Evolutionary conservation across 2,329 filamentous ascomycete genomes (phyloP).

Genomic region (Curvularia spicifera): DNA sequence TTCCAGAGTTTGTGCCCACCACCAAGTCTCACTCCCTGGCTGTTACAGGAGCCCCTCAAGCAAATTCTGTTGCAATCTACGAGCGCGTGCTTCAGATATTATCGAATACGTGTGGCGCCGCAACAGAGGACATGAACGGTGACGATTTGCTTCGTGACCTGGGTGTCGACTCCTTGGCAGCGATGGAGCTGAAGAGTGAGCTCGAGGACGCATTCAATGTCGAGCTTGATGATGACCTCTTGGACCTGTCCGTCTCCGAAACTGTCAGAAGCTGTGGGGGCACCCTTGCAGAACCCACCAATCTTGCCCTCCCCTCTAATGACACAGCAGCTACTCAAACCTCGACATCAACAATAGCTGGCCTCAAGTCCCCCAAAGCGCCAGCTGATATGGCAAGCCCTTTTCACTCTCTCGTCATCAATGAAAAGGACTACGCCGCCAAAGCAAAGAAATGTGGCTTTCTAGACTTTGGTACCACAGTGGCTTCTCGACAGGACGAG

Average conservation of each 20-base stretch:
- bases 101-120: background rate
- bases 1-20: background rate
- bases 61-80: background rate
- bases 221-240: background rate
- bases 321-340: background rate
- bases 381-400: background rate
- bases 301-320: background rate
- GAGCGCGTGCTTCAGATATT: conserved; percentile 3
- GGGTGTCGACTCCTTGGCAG: conserved; percentile 2
- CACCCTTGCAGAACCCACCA: background rate
- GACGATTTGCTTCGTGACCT: conserved; percentile 2
- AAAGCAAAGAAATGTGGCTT: conserved; percentile 12
- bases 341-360: background rate
- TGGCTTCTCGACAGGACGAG: conserved; percentile 14
- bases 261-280: background rate
- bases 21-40: background rate
- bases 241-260: conserved; percentile 1
- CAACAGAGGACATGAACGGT: background rate
- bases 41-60: background rate
- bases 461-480: conserved; percentile 1
- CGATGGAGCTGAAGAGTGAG: conserved; percentile 17
- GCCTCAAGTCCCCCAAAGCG: background rate
- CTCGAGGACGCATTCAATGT: conserved; percentile 1
- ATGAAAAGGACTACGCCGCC: background rate
- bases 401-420: conserved; percentile 3